These are phyloP conservation scores for Saccharomyces pastorianus DNA, from an alignment of 1,139 yeast genomes.

Conservation along the genomic window DNA sequence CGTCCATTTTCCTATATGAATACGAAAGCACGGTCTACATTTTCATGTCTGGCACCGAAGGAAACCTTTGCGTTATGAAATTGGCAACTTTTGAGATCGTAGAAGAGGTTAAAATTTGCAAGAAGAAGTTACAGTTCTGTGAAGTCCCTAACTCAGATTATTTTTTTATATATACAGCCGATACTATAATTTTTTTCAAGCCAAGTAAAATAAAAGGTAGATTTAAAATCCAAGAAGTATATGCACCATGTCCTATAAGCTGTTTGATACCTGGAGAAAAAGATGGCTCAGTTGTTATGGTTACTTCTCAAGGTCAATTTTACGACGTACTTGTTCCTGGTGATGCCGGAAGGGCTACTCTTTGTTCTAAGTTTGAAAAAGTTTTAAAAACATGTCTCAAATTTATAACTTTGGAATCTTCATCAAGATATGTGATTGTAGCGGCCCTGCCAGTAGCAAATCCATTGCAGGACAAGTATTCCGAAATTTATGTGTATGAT, in stretches of 20 bases:
- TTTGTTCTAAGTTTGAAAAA: not conserved
- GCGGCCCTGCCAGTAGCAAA: not conserved
- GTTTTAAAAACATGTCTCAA: not conserved
- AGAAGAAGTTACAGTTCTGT: not conserved
- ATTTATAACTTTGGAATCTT: not conserved
- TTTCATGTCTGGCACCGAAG: not conserved
- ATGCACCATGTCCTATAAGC: not conserved
- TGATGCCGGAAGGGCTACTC: not conserved
- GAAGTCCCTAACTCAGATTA: not conserved
- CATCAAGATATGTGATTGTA: not conserved
- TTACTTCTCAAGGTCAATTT: not conserved
- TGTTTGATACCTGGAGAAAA: not conserved
- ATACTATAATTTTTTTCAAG: not conserved
- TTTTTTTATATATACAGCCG: not conserved
- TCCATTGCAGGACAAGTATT: not conserved
- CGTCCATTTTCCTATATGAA: not conserved
- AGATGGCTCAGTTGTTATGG: not conserved
- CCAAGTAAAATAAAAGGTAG: not conserved
- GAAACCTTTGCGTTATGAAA: not conserved
- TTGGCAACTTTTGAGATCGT: not conserved
- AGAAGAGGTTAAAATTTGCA: not conserved
- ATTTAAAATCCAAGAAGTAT: not conserved
- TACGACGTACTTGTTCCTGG: not conserved
- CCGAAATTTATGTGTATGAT: not conserved
- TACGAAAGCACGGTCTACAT: not conserved